phyloP scores from a whole-genome alignment of 345 rosid genomes.

The Alliaria petiolata region DNA sequence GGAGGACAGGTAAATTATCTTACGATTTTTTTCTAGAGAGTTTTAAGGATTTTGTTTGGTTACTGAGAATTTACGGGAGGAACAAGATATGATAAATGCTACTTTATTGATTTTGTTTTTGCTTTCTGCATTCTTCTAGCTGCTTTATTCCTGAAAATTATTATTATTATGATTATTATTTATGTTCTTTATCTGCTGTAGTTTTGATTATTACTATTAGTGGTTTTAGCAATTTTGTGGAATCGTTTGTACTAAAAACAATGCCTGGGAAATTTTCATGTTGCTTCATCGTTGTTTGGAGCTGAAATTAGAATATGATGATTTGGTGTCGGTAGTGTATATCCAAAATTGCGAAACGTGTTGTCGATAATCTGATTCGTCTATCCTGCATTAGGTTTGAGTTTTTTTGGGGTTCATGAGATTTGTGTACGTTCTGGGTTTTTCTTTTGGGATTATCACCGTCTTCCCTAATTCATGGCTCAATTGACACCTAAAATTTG shows the following conservation, averaged over 20 bases:
- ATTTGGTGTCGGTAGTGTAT: background rate
- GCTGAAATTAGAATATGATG: constrained; percentile 5
- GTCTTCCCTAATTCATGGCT: background rate
- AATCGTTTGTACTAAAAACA: background rate
- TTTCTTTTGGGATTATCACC: background rate
- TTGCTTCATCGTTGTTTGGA: constrained; percentile 8
- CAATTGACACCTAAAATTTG: background rate
- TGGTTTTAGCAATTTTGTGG: constrained; percentile 1
- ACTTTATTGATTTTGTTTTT: background rate
- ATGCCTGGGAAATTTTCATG: background rate
- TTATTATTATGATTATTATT: background rate
- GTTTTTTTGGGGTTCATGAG: background rate
- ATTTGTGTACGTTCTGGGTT: too few species aligned
- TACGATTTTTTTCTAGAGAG: background rate
- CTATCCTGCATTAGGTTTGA: background rate
- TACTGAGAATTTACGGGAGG: constrained; percentile 29
- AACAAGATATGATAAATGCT: constrained; percentile 11
- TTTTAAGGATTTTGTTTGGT: constrained; percentile 26
- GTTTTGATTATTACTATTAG: background rate
- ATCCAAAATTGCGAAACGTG: too few species aligned
- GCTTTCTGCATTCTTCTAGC: constrained; percentile 4
- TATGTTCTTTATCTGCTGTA: background rate
- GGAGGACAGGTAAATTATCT: constrained; percentile 59
- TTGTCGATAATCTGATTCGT: constrained; percentile 2
- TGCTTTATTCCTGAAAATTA: constrained; percentile 3